These are phyloP conservation scores for Thalassia testudinum DNA, from an alignment of 116 monocot species.

Conservation along the genomic window DNA sequence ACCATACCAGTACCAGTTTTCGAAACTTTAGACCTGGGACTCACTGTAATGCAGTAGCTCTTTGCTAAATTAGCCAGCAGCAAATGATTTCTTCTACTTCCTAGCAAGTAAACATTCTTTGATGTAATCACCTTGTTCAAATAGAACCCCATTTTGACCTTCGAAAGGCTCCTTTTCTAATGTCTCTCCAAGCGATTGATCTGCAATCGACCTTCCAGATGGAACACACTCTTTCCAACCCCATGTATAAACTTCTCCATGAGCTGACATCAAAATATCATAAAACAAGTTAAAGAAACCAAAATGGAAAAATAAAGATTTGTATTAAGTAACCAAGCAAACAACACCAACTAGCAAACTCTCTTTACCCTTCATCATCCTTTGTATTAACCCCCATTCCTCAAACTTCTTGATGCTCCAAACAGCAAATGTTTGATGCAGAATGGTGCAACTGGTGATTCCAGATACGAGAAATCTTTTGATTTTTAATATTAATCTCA, in stretches of 20 bases:
- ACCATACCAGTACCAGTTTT: conserved; percentile 18
- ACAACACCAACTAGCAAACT: too few relatives aligned
- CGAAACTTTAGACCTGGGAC: conserved; percentile 41
- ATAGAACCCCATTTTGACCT: conserved; percentile 17
- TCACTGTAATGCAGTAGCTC: conserved; percentile 37
- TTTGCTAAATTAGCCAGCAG: conserved; percentile 1
- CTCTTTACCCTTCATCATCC: too few relatives aligned
- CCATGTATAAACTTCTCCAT: conserved; percentile 88
- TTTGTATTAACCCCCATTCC: too few relatives aligned
- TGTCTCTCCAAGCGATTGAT: conserved; percentile 20
- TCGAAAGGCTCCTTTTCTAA: conserved; percentile 39
- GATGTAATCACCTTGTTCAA: conserved; percentile 45
- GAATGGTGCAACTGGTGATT: too few relatives aligned
- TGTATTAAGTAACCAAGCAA: too few relatives aligned
- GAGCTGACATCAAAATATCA: conserved; percentile 9
- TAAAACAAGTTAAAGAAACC: background rate
- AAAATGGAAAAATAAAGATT: background rate
- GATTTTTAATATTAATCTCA: too few relatives aligned
- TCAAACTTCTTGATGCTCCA: too few relatives aligned
- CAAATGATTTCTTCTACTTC: background rate
- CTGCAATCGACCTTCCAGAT: conserved; percentile 41
- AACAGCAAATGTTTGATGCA: too few relatives aligned
- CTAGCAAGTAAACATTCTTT: conserved; percentile 3
- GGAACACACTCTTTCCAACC: conserved; percentile 99
- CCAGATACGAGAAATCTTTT: too few relatives aligned